Conservation (phyloP, 495 filamentous ascomycete genomes). For the Aspergillus bertholletiae region DNA sequence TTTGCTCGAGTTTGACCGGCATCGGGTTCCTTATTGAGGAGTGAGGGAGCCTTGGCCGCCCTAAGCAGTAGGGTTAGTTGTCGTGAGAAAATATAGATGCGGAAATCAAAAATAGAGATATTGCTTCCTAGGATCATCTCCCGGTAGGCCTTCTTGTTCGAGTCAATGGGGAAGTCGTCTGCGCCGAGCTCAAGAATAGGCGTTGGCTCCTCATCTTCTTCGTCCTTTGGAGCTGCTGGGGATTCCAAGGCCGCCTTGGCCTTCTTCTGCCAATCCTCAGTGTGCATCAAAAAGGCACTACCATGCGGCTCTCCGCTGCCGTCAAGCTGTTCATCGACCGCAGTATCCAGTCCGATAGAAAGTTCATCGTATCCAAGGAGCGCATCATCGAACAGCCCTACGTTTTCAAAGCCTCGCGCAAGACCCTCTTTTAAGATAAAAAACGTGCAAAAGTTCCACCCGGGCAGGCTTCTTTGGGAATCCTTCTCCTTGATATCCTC, state of each 20-base stretch:
- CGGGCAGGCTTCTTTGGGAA: slow-evolving; percentile 79
- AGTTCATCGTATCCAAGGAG: slow-evolving; percentile 91
- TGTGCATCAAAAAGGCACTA: slow-evolving; percentile 62
- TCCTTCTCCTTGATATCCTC: slow-evolving; percentile 96
- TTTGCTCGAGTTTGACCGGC: slow-evolving; percentile 10
- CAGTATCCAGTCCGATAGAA: slow-evolving; percentile 74
- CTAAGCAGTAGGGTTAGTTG: slow-evolving; percentile 82
- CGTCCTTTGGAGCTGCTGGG: slow-evolving; percentile 1
- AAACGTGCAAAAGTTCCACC: slow-evolving; percentile 99
- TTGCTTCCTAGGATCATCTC: slow-evolving; percentile 93
- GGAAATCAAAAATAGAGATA: slow-evolving; percentile 96
- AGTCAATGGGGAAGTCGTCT: slow-evolving; percentile 57
- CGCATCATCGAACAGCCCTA: slow-evolving; percentile 93
- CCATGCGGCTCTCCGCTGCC: slow-evolving; percentile 56
- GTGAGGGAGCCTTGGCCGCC: slow-evolving; percentile 61
- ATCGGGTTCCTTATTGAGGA: slow-evolving; percentile 20
- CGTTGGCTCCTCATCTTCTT: slow-evolving; percentile 13
- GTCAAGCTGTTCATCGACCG: slow-evolving; percentile 68
- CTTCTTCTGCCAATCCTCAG: slow-evolving; percentile 63
- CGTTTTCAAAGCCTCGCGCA: slow-evolving; percentile 90
- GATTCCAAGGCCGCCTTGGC: slow-evolving; percentile 47
- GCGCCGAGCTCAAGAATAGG: slow-evolving; percentile 29
- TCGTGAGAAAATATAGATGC: slow-evolving; percentile 87
- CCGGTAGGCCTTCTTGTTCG: slow-evolving; percentile 77
- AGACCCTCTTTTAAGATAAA: slow-evolving; percentile 96